Evolutionary conservation across 257 asterid species (phyloP).

Genomic region (Prunella vulgaris): DNA sequence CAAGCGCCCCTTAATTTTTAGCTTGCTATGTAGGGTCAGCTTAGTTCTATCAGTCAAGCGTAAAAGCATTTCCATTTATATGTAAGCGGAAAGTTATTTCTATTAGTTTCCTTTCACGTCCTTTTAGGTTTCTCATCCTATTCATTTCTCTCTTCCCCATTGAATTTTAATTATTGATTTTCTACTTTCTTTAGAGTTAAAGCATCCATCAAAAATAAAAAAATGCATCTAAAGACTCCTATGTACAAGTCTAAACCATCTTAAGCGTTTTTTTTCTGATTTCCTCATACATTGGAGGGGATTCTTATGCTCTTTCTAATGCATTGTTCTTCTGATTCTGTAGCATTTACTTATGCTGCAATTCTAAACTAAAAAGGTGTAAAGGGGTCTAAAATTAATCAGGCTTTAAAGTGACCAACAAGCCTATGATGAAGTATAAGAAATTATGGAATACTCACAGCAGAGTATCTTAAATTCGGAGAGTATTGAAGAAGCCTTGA

Average conservation of each 20-base stretch:
- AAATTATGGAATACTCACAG: constrained; percentile 49
- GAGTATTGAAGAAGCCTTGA: constrained; percentile 92
- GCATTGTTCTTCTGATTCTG: background rate
- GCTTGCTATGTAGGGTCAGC: background rate
- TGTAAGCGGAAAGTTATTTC: background rate
- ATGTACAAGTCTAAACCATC: background rate
- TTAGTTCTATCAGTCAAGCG: background rate
- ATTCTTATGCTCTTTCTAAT: background rate
- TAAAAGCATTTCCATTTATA: background rate
- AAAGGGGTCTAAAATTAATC: background rate
- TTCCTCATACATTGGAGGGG: background rate
- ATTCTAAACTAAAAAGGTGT: background rate
- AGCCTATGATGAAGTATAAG: background rate
- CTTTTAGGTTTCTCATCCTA: background rate
- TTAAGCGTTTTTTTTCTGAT: background rate
- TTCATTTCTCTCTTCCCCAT: background rate
- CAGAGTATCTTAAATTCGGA: constrained; percentile 74
- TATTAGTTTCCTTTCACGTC: background rate
- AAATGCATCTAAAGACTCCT: background rate
- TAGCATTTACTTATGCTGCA: background rate
- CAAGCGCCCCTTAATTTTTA: too few relatives aligned
- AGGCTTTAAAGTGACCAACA: background rate
- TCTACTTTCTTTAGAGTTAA: background rate
- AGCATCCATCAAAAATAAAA: too few relatives aligned
- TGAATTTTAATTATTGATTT: background rate